Conservation (phyloP, 345 rosid species). For the Dimocarpus longan region DNA sequence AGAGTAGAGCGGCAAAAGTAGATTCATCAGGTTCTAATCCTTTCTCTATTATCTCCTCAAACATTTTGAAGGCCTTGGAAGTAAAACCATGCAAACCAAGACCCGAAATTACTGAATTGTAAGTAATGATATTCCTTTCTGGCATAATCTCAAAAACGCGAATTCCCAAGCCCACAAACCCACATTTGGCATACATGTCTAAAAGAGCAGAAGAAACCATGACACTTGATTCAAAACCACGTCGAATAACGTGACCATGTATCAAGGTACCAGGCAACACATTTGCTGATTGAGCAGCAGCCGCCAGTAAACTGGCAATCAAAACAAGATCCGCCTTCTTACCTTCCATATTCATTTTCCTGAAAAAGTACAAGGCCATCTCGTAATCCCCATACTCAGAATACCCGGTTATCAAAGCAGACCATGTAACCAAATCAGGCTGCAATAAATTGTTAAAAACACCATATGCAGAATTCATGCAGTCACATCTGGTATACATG, state of each 20-base stretch:
- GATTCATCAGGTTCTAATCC: slow-evolving; percentile 65
- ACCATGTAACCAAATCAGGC: slow-evolving; percentile 81
- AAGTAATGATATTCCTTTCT: slow-evolving; percentile 51
- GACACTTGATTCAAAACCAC: slow-evolving; percentile 57
- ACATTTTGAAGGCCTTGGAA: slow-evolving; percentile 58
- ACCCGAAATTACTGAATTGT: slow-evolving; percentile 70
- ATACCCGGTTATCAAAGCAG: slow-evolving; percentile 71
- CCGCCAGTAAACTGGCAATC: slow-evolving; percentile 53
- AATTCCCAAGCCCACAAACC: slow-evolving; percentile 50
- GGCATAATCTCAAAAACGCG: slow-evolving; percentile 48
- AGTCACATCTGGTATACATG: slow-evolving; percentile 70
- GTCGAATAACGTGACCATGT: slow-evolving; percentile 60
- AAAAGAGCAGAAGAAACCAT: slow-evolving; percentile 72
- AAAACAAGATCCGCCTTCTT: slow-evolving; percentile 61
- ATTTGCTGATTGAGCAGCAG: slow-evolving; percentile 62
- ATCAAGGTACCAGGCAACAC: slow-evolving; percentile 53
- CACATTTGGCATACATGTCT: slow-evolving; percentile 87
- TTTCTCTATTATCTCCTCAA: slow-evolving; percentile 47
- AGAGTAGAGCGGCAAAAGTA: slow-evolving; percentile 80
- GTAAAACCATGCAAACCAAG: slow-evolving; percentile 77
- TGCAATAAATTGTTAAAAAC: slow-evolving; percentile 50
- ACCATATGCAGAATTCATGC: slow-evolving; percentile 52
- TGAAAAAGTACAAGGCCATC: slow-evolving; percentile 51
- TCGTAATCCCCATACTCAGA: slow-evolving; percentile 58
- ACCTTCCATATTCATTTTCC: slow-evolving; percentile 47